A percentile compares a stretch with the other conserved stretches of the same genome.
Evolutionary conservation across 1,284 basidiomycete species (phyloP).

Genomic region (Vanrija humicola): DNA sequence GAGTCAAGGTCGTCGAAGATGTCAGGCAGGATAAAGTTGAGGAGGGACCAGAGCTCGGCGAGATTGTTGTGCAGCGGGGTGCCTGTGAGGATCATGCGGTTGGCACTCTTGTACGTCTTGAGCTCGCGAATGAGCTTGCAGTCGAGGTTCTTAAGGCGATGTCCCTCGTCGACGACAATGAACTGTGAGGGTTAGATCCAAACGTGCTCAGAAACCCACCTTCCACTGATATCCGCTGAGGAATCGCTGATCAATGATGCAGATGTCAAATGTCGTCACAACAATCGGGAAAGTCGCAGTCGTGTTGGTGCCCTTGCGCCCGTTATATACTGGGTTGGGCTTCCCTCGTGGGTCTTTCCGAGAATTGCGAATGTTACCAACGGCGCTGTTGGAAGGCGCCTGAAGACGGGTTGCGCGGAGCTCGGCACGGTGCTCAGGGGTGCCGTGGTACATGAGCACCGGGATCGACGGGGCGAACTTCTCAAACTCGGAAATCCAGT

Average conservation of each 20-base stretch:
- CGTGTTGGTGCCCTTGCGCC: conserved; percentile 25
- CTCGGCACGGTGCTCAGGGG: conserved; percentile 68
- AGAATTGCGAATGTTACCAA: conserved; percentile 26
- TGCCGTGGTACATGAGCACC: conserved; percentile 79
- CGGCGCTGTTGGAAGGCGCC: conserved; percentile 25
- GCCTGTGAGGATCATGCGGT: conserved; percentile 87
- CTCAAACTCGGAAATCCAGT: conserved; percentile 84
- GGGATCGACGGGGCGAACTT: conserved; percentile 73
- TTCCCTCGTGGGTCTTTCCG: background rate
- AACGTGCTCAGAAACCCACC: background rate
- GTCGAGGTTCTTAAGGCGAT: conserved; percentile 66
- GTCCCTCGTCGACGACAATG: conserved; percentile 94
- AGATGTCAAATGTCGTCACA: conserved; percentile 89
- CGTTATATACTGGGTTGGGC: background rate
- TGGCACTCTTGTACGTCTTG: conserved; percentile 78
- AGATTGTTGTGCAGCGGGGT: conserved; percentile 95
- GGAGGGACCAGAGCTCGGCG: conserved; percentile 85
- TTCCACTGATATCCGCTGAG: conserved; percentile 75
- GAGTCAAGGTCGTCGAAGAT: conserved; percentile 85
- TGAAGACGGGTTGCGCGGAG: conserved; percentile 58
- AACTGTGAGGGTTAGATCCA: conserved; percentile 50
- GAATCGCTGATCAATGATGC: conserved; percentile 72
- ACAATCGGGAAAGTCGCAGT: conserved; percentile 51
- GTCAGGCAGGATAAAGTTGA: conserved; percentile 90
- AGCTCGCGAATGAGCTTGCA: conserved; percentile 75